A percentile compares a stretch with the other conserved stretches of the same genome.
phyloP scores from a whole-genome alignment of 169 alveolate species.

The Cryptosporidium canis region DNA sequence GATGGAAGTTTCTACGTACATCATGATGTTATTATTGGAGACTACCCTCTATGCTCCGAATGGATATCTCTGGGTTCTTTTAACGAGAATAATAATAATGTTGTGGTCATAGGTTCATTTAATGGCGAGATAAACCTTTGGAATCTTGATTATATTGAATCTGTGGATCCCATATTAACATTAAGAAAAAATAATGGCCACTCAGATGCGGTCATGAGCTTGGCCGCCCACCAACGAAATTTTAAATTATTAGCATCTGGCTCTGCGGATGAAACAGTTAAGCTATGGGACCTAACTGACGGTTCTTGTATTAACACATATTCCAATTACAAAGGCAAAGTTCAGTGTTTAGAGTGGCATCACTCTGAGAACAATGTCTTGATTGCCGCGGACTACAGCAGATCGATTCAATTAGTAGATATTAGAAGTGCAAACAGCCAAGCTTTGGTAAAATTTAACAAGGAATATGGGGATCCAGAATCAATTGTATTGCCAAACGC shows the following conservation, averaged over 20 bases:
- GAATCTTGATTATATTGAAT: constrained; percentile 75
- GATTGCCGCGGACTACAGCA: constrained; percentile 59
- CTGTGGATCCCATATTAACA: constrained; percentile 72
- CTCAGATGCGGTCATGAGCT: constrained; percentile 74
- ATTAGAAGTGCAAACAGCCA: not conserved
- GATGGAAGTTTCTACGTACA: constrained; percentile 78
- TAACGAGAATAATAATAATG: not conserved
- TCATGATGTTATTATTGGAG: constrained; percentile 77
- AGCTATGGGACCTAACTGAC: constrained; percentile 91
- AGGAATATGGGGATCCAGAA: constrained; percentile 63
- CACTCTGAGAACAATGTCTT: constrained; percentile 70
- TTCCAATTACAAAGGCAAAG: constrained; percentile 83
- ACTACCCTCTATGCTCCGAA: constrained; percentile 75
- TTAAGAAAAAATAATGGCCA: constrained; percentile 29
- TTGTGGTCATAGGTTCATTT: constrained; percentile 75
- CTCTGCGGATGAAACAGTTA: constrained; percentile 88
- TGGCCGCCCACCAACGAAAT: constrained; percentile 34
- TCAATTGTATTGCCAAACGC: constrained; percentile 15
- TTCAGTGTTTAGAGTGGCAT: constrained; percentile 74
- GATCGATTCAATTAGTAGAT: constrained; percentile 18
- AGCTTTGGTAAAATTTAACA: constrained; percentile 1
- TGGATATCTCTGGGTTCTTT: constrained; percentile 65
- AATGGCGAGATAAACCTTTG: constrained; percentile 73
- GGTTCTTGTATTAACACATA: constrained; percentile 86
- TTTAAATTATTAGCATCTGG: constrained; percentile 84